These are phyloP conservation scores for Aspergillus unguis DNA, from an alignment of 2,329 filamentous ascomycete genomes.

Conservation along the genomic window DNA sequence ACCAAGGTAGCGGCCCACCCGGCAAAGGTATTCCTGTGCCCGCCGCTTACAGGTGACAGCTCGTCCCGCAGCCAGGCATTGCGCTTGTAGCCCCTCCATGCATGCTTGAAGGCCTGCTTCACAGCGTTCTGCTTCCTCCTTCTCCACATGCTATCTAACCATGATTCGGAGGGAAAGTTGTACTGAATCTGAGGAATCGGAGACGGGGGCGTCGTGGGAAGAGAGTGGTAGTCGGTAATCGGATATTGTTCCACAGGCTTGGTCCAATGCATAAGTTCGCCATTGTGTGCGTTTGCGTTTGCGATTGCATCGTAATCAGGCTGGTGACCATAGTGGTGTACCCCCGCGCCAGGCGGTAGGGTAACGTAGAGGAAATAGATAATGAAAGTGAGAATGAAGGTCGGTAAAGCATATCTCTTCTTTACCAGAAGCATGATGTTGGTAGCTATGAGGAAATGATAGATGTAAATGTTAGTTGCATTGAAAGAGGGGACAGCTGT, in stretches of 20 bases:
- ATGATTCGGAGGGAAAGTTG: constrained; percentile 63
- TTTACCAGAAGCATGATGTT: constrained; percentile 26
- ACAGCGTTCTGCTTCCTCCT: constrained; percentile 64
- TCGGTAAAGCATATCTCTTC: constrained; percentile 25
- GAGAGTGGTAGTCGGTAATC: constrained; percentile 62
- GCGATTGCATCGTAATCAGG: constrained; percentile 14
- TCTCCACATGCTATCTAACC: constrained; percentile 58
- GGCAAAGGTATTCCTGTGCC: constrained; percentile 76
- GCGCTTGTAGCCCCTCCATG: constrained; percentile 79
- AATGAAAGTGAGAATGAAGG: constrained; percentile 25
- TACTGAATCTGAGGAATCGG: constrained; percentile 74
- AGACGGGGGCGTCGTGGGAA: constrained; percentile 69
- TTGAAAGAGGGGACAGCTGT: constrained; percentile 12
- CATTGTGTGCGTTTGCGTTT: constrained; percentile 7
- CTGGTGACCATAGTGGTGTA: constrained; percentile 16
- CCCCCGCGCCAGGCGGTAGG: constrained; percentile 22
- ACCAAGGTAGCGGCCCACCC: constrained; percentile 87
- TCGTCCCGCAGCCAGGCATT: constrained; percentile 87
- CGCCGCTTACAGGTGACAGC: constrained; percentile 67
- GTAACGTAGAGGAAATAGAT: constrained; percentile 23
- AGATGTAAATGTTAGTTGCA: neutral
- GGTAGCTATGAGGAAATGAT: neutral
- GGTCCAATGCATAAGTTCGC: constrained; percentile 59
- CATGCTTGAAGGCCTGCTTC: constrained; percentile 69
- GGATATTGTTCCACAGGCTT: constrained; percentile 74